Conservation (phyloP, 768 basidiomycete species). For the Boletus sp. region DNA sequence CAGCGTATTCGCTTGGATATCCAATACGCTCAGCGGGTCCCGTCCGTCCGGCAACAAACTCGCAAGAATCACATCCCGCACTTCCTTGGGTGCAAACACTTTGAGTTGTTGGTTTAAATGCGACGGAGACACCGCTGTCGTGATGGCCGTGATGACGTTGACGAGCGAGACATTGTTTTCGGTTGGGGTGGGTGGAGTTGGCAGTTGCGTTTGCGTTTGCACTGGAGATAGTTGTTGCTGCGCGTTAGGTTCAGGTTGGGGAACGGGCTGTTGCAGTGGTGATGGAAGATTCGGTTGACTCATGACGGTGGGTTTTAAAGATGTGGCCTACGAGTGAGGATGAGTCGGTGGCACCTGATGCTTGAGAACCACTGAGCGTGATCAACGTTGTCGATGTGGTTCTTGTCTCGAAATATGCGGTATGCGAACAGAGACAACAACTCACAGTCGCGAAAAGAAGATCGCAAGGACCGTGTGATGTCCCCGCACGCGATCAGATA, state of each 20-base stretch:
- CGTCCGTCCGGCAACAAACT: constrained; percentile 53
- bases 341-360: not conserved
- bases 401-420: not conserved
- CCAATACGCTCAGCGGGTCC: constrained; percentile 63
- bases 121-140: constrained; percentile 35
- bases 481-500: not conserved
- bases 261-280: constrained; percentile 18
- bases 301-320: constrained; percentile 11
- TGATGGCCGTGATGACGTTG: constrained; percentile 45
- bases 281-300: constrained; percentile 26
- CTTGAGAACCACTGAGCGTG: not conserved
- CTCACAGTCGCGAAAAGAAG: constrained; percentile 6
- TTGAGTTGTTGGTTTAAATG: constrained; percentile 45
- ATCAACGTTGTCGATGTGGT: not conserved
- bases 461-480: not conserved
- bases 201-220: constrained; percentile 7
- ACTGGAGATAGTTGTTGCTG: constrained; percentile 16
- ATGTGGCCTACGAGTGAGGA: not conserved
- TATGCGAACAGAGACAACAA: not conserved
- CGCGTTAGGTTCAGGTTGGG: constrained; percentile 11
- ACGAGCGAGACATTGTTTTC: constrained; percentile 32
- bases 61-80: constrained; percentile 53
- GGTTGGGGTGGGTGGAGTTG: not conserved
- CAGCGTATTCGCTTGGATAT: constrained; percentile 54
- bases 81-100: constrained; percentile 50